Base-by-base conservation (phyloP, 2,329 filamentous ascomycete species). In the Magnaporthiopsis incrustans region DNA sequence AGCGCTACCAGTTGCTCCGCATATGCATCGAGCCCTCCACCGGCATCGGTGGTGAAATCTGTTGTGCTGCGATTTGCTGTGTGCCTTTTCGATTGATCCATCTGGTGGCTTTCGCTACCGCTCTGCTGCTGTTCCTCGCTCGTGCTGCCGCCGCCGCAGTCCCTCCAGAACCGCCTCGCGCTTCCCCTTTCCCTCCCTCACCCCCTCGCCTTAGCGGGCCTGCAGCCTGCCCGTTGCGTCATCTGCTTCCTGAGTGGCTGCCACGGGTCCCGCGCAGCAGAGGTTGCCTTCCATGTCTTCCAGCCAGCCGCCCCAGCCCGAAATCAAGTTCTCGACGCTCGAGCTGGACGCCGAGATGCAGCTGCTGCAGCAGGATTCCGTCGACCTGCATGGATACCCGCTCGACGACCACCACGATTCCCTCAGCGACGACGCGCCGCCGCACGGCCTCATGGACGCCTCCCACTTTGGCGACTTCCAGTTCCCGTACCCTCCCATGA, bases 381-480 rank as follows among this genome's bases (percentile, higher is more conserved):
- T 71, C 64, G 74, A 74, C 66, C 67, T 77, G 63, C 74, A 77
- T 68, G 71, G 72, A 56, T 74, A 75, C 70, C 71, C 74, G 64
- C 68, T 78, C 67, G 76, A 77, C 57, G 69, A 68, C 60, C 68
- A 73, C 53, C 70, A 73, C 67, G 73, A 77, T 67, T 68, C 68
- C 53, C 66, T 77, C 64, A 68, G 71, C 61, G 72, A 68, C 67
- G 73, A 74, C 58, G 67, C 69, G 61, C 67, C 70, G 57, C 68
- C 71, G 35, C 73, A 73, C 66, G 44, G 22, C 15, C 70, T 80
- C 69, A 78, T 82, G 69, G 79, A 82, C 67, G 69, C 76, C 44
- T 73, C 79, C 22, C 79, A 81, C 61, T 86, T 85, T 69, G 75
- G 76, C 66, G 80, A 83, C 67, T 85, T 85, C 69, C 74, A 79